These are phyloP conservation scores for Mycena chlorophos DNA, from an alignment of 768 basidiomycete genomes.

Conservation along the genomic window DNA sequence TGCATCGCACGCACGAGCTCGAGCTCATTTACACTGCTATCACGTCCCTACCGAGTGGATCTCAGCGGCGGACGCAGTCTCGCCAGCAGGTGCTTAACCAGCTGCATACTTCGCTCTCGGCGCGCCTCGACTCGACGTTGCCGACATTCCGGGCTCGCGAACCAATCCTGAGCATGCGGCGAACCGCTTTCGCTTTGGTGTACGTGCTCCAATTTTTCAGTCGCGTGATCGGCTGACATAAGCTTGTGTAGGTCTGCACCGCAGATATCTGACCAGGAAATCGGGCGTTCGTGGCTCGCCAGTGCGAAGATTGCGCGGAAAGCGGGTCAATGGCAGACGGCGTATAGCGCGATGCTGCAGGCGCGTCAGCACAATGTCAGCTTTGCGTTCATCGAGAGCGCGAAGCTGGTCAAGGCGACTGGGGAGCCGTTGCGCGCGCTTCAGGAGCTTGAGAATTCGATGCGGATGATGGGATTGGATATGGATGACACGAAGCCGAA, in stretches of 20 bases:
- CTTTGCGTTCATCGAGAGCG: constrained; percentile 87
- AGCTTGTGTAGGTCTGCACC: constrained; percentile 29
- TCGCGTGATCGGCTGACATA: constrained; percentile 5
- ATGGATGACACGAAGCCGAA: constrained; percentile 33
- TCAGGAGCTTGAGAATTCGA: constrained; percentile 79
- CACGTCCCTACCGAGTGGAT: constrained; percentile 37
- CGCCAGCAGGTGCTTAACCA: constrained; percentile 40
- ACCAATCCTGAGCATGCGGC: constrained; percentile 83
- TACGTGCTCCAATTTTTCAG: constrained; percentile 34
- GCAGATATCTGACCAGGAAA: constrained; percentile 50
- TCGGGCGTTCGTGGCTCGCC: constrained; percentile 85
- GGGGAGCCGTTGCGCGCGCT: constrained; percentile 85
- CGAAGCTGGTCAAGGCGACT: constrained; percentile 76
- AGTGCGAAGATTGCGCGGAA: constrained; percentile 97
- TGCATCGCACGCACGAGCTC: constrained; percentile 87
- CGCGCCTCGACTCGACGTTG: constrained; percentile 72
- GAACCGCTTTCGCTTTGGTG: constrained; percentile 79
- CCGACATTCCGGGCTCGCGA: constrained; percentile 90
- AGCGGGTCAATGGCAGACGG: constrained; percentile 92
- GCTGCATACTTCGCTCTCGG: constrained; percentile 52
- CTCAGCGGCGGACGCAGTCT: constrained; percentile 37
- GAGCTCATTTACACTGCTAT: constrained; percentile 60
- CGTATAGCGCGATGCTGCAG: constrained; percentile 93
- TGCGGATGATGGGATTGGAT: constrained; percentile 53
- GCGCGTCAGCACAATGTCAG: constrained; percentile 70